Evolutionary conservation across 139 green algal species (phyloP).

Genomic region (Penium margaritaceum): DNA sequence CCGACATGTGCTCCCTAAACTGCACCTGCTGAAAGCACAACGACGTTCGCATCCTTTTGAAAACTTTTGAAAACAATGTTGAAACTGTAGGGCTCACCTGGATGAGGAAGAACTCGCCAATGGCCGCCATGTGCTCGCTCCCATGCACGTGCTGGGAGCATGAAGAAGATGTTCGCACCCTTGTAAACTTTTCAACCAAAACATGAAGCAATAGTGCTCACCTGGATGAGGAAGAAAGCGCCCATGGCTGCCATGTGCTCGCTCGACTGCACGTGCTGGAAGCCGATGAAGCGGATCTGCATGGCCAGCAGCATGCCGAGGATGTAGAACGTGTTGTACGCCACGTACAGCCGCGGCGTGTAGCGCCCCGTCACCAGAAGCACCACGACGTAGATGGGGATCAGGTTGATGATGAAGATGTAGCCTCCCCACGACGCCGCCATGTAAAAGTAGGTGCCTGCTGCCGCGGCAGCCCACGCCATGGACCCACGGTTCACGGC

Average conservation of each 20-base stretch:
- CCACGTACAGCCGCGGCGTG: slow-evolving; percentile 41
- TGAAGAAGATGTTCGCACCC: neutral
- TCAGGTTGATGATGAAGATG: slow-evolving; percentile 95
- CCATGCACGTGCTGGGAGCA: no score
- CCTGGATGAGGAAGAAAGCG: slow-evolving; percentile 59
- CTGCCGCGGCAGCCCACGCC: slow-evolving; percentile 39
- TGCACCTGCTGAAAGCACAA: neutral
- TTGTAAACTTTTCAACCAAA: neutral
- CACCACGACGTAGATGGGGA: slow-evolving; percentile 86
- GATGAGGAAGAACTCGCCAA: slow-evolving; percentile 3
- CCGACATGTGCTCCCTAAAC: neutral
- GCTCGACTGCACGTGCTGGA: slow-evolving; percentile 49
- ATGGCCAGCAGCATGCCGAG: slow-evolving; percentile 50
- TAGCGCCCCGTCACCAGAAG: slow-evolving; percentile 55
- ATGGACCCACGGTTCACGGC: slow-evolving; percentile 48
- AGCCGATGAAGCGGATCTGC: slow-evolving; percentile 52
- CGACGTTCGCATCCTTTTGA: neutral
- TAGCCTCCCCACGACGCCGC: slow-evolving; percentile 81
- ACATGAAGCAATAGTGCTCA: slow-evolving; percentile 24
- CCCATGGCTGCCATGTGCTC: slow-evolving; percentile 50
- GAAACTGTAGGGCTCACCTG: neutral
- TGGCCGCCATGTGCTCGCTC: slow-evolving; percentile 38
- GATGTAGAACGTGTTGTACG: slow-evolving; percentile 48
- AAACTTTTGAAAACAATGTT: neutral
- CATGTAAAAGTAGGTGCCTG: slow-evolving; percentile 68